Conservation (phyloP, 371 early-diverging fungal genomes). For the Rhizomucor miehei region DNA sequence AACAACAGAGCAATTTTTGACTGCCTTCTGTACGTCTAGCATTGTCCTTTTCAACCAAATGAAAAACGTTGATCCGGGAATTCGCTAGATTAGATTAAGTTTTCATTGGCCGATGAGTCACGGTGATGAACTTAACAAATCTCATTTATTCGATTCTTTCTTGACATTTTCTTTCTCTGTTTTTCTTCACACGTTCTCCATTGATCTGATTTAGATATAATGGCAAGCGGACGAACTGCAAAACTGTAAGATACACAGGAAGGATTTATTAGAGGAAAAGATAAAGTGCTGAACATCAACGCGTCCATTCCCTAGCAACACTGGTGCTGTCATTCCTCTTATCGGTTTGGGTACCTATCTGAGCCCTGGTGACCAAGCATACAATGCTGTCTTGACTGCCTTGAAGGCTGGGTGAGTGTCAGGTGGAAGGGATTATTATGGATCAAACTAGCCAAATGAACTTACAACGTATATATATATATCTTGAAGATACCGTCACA, state of each 20-base stretch:
- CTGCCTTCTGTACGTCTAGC: no score
- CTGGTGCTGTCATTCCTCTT: slow-evolving; percentile 28
- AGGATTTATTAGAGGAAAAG: not conserved
- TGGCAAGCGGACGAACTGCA: slow-evolving; percentile 17
- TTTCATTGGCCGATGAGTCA: no score
- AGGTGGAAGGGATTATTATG: no score
- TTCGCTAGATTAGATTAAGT: no score
- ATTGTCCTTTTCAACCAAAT: no score
- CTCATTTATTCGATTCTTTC: not conserved
- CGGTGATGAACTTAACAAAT: no score
- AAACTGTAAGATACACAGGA: slow-evolving; percentile 9
- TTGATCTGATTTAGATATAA: no score
- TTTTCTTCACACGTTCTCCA: not conserved
- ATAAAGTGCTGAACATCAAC: not conserved
- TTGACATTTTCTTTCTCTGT: not conserved
- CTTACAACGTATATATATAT: no score
- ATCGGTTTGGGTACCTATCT: slow-evolving; percentile 48
- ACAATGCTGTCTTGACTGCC: slow-evolving; percentile 32
- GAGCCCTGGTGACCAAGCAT: slow-evolving; percentile 37
- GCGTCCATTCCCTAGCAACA: slow-evolving; percentile 17
- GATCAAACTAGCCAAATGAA: no score
- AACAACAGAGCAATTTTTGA: no score
- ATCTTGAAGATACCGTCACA: slow-evolving; percentile 51
- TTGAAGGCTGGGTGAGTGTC: slow-evolving; percentile 30
- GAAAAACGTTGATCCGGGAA: no score